Base-by-base conservation (phyloP, 805 yeast species). In the Wickerhamiella domercqiae region DNA sequence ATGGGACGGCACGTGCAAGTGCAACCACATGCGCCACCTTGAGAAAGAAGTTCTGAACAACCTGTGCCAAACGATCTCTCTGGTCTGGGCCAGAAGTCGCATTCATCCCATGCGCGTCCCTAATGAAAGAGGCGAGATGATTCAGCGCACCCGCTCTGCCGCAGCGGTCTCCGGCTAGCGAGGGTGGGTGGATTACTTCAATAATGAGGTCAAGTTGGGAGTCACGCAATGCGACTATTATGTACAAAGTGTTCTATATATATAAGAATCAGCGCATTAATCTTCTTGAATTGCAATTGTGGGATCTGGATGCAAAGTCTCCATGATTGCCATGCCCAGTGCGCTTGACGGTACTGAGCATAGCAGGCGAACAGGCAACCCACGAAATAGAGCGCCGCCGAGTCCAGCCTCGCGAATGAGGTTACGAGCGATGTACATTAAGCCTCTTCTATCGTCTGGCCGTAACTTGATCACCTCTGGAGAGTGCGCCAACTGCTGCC, bases 401-500 rank as follows among this genome's bases (percentile, higher is more conserved):
- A 58, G 13, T 6, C 67, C 67, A 17, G 46, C 49, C 37, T 62
- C 67, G 17, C 41, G 45, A n/a, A 62, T 44, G 19, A 62, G 46
- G 39, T 59, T 62, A 21, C 40, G 39, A 16, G 58, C 59, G 9
- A 62, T 61, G 9, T 39, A 38, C 17, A 46, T 17, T 6, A 61
- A 52, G 17, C 65, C 57, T 26, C 36, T 43, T 7, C 42, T 44
- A 41, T 62, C 67, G 24, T 53, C 54, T 0, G 67, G 67, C 19
- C 67, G 47, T 34, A 62, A 37, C 7, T 39, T 36, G 3, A 52
- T 42, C 31, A 62, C 54, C 39, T 62, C 67, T 7, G 54, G 58
- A 2, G 66, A 54, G 34, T 49, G 51, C 3, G 67, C 63, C 32
- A 62, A 52, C 51, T 63, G 67, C 46, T 63, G 67, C 7, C 67